Conservation (phyloP, 352 stramenopile genomes). For the Phytopythium litorale region DNA sequence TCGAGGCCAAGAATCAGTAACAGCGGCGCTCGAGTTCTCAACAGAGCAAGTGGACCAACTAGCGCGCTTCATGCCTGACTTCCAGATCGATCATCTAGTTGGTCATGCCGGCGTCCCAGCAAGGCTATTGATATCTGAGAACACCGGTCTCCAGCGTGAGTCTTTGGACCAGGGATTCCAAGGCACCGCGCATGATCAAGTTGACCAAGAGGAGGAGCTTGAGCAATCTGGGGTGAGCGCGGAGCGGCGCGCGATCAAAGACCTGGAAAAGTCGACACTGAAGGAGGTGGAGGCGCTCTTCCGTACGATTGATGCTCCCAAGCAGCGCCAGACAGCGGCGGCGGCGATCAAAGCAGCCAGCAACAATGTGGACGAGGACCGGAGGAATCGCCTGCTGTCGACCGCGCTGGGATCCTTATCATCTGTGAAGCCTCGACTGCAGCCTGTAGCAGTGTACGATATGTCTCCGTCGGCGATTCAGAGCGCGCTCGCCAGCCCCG, state of each 20-base stretch:
- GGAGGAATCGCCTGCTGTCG: background rate
- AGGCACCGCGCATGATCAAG: background rate
- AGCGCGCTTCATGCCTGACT: slow-evolving; percentile 26
- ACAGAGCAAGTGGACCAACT: slow-evolving; percentile 26
- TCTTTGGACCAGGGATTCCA: background rate
- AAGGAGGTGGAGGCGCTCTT: slow-evolving; percentile 43
- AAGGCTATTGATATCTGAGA: background rate
- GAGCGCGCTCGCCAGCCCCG: background rate
- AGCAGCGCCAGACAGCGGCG: slow-evolving; percentile 7
- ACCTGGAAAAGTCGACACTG: slow-evolving; percentile 39
- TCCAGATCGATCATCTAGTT: slow-evolving; percentile 10
- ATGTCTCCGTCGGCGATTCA: background rate
- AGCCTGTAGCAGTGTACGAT: background rate
- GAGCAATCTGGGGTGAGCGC: slow-evolving; percentile 12
- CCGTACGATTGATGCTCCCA: slow-evolving; percentile 23
- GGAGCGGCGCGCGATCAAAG: slow-evolving; percentile 34
- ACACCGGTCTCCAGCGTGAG: background rate
- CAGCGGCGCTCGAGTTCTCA: slow-evolving; percentile 17
- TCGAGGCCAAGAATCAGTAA: background rate
- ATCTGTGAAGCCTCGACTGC: background rate
- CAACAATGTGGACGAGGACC: background rate
- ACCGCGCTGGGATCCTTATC: background rate
- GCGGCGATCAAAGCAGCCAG: background rate
- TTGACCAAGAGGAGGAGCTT: slow-evolving; percentile 18
- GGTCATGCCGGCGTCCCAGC: background rate